A percentile compares a stretch with the other conserved stretches of the same genome.
Conservation (phyloP, 1,284 basidiomycete species). For the Leccinum ambiguum region DNA sequence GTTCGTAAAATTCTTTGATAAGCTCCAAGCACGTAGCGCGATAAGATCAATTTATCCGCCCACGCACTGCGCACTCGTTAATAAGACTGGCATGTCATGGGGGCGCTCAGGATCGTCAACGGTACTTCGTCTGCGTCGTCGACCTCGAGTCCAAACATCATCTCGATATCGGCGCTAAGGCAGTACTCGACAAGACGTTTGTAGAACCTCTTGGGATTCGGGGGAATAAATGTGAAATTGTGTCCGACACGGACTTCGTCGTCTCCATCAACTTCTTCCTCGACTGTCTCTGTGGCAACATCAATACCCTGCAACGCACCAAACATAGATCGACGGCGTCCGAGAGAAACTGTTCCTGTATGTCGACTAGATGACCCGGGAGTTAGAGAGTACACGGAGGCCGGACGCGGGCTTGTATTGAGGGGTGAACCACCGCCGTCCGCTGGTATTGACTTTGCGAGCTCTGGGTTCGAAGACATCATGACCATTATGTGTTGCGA, state of each 20-base stretch:
- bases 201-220: constrained; percentile 86
- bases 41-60: constrained; percentile 85
- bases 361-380: constrained; percentile 44
- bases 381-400: constrained; percentile 49
- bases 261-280: too few species aligned
- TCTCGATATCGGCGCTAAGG: constrained; percentile 84
- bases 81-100: constrained; percentile 77
- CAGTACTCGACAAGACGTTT: constrained; percentile 83
- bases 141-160: constrained; percentile 83
- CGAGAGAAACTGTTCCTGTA: constrained; percentile 46
- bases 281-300: too few species aligned
- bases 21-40: constrained; percentile 83
- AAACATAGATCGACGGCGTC: constrained; percentile 43
- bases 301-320: too few species aligned
- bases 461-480: constrained; percentile 85
- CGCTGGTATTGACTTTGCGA: constrained; percentile 75
- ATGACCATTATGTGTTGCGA: constrained; percentile 89
- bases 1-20: constrained; percentile 86
- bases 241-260: too few species aligned
- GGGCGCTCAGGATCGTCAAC: constrained; percentile 84
- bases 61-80: constrained; percentile 84
- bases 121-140: constrained; percentile 97
- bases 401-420: constrained; percentile 48
- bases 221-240: constrained; percentile 69
- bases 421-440: constrained; percentile 47